Percentiles rank a stretch among this genome's conserved stretches.
These are phyloP conservation scores for Rhodamnia argentea DNA, from an alignment of 345 rosid genomes.

Conservation along the genomic window DNA sequence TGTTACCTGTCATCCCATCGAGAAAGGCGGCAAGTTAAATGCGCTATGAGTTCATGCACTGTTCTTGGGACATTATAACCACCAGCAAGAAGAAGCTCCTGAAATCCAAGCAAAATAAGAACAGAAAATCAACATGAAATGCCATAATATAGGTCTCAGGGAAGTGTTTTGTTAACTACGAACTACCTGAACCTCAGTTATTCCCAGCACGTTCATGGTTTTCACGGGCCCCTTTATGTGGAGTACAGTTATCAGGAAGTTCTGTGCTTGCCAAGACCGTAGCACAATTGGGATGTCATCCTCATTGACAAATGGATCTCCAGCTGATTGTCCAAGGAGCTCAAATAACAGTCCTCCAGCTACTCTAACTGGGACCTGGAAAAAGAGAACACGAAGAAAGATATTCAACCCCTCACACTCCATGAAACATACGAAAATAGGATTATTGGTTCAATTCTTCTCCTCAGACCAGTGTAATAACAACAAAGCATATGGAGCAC, in stretches of 20 bases:
- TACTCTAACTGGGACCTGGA: slow-evolving; percentile 88
- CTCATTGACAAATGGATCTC: slow-evolving; percentile 83
- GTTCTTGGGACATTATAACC: slow-evolving; percentile 79
- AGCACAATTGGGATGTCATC: slow-evolving; percentile 90
- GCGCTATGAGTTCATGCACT: slow-evolving; percentile 83
- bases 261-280: slow-evolving; percentile 96
- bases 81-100: slow-evolving; percentile 86
- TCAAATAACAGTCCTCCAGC: slow-evolving; percentile 97
- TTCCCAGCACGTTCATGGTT: slow-evolving; percentile 53
- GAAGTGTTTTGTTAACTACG: slow-evolving; percentile 1
- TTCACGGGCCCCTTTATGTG: slow-evolving; percentile 69
- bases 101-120: neutral
- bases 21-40: slow-evolving; percentile 62
- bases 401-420: neutral
- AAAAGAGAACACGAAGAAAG: neutral
- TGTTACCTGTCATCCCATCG: slow-evolving; percentile 96
- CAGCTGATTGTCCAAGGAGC: slow-evolving; percentile 93
- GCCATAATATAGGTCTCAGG: neutral
- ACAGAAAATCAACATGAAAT: neutral
- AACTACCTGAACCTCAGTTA: slow-evolving; percentile 89
- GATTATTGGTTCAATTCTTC: neutral
- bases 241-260: slow-evolving; percentile 71
- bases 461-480: too few relatives aligned
- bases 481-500: neutral
- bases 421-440: neutral